Percentiles rank a stretch among this genome's conserved stretches.
phyloP scores from a whole-genome alignment of 2,329 filamentous ascomycete genomes.

The Pseudocercospora cruenta region DNA sequence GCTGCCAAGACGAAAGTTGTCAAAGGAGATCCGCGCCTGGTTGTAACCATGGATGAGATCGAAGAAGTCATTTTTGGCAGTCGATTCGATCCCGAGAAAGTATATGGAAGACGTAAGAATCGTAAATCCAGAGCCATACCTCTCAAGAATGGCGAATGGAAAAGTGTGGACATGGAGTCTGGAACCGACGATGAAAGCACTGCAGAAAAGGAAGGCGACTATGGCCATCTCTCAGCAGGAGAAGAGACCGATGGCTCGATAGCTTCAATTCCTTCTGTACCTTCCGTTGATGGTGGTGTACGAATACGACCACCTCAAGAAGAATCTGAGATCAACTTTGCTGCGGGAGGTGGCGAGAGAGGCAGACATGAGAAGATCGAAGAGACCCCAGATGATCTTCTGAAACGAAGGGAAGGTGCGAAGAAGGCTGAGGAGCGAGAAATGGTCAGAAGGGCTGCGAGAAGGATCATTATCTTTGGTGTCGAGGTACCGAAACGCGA shows the following conservation, averaged over 20 bases:
- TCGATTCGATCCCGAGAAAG: slow-evolving; percentile 50
- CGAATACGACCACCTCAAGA: slow-evolving; percentile 45
- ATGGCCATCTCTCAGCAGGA: slow-evolving; percentile 8
- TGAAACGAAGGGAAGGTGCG: slow-evolving; percentile 56
- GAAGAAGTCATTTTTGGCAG: slow-evolving; percentile 56
- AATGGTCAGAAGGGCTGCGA: slow-evolving; percentile 64
- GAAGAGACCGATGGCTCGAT: slow-evolving; percentile 19
- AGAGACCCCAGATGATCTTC: slow-evolving; percentile 57
- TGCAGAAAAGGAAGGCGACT: slow-evolving; percentile 20
- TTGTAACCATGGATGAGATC: slow-evolving; percentile 55
- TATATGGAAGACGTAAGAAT: slow-evolving; percentile 52
- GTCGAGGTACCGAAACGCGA: slow-evolving; percentile 39
- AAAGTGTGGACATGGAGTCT: slow-evolving; percentile 49
- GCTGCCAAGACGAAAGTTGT: slow-evolving; percentile 38
- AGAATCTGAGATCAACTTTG: slow-evolving; percentile 59
- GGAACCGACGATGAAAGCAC: slow-evolving; percentile 11
- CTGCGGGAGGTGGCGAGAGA: slow-evolving; percentile 58
- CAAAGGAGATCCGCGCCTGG: slow-evolving; percentile 53
- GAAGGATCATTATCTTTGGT: slow-evolving; percentile 62
- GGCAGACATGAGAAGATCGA: slow-evolving; percentile 56
- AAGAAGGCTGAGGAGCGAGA: slow-evolving; percentile 56
- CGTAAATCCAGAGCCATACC: slow-evolving; percentile 46
- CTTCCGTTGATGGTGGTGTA: slow-evolving; percentile 25
- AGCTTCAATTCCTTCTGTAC: slow-evolving; percentile 9
- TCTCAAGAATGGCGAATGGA: slow-evolving; percentile 45